Conservation (phyloP, 345 rosid species). For the Salix purpurea region DNA sequence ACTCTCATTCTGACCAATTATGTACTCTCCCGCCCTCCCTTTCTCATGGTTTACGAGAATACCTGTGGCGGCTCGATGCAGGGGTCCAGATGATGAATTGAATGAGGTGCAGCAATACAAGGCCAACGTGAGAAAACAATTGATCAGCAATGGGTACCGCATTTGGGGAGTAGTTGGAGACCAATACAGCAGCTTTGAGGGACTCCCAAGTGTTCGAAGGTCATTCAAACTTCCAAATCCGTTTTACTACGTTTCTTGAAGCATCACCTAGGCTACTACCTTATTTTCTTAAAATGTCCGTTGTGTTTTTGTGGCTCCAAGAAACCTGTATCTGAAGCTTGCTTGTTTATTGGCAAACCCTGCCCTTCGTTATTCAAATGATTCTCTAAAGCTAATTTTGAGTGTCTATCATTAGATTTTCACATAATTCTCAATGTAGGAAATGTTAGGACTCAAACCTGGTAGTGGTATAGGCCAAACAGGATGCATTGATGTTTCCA, state of each 20-base stretch:
- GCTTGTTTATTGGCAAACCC: background rate
- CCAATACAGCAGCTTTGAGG: slow-evolving; percentile 61
- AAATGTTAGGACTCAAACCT: too few species aligned
- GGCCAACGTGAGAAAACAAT: slow-evolving; percentile 29
- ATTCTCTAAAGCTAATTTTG: background rate
- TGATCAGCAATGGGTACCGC: slow-evolving; percentile 52
- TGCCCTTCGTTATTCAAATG: background rate
- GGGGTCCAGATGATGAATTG: background rate
- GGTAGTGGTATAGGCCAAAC: too few species aligned
- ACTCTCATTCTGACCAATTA: background rate
- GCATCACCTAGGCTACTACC: background rate
- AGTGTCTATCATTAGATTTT: background rate
- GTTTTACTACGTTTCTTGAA: slow-evolving; percentile 43
- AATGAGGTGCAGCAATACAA: background rate
- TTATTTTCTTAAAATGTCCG: background rate
- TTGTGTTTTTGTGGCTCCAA: background rate
- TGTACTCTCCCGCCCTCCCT: background rate
- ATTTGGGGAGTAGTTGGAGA: slow-evolving; percentile 66
- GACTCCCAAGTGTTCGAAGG: slow-evolving; percentile 51
- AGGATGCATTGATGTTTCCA: too few species aligned
- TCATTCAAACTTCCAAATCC: slow-evolving; percentile 77
- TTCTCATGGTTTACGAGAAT: background rate
- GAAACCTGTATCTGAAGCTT: background rate
- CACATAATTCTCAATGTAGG: too few species aligned
- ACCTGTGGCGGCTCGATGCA: background rate